Conservation (phyloP, 441 rosid species). For the Arabidopsis lyrata region DNA sequence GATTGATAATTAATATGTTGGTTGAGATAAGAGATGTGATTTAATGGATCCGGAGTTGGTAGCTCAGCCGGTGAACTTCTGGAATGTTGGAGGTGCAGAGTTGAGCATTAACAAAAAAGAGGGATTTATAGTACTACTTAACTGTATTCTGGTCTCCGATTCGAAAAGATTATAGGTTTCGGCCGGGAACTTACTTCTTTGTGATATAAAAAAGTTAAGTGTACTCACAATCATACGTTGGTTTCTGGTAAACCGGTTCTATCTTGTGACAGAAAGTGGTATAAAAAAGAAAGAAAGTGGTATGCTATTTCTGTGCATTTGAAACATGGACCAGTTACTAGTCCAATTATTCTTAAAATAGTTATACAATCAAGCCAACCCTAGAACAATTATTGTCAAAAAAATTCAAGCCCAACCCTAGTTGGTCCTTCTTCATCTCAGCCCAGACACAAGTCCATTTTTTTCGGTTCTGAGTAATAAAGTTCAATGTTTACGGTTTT, state of each 20-base stretch:
- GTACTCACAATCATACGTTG: background rate
- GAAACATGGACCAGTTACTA: background rate
- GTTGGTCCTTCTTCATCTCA: background rate
- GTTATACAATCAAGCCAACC: background rate
- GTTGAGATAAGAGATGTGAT: background rate
- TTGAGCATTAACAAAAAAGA: too few species aligned
- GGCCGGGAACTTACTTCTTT: too few species aligned
- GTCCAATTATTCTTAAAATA: background rate
- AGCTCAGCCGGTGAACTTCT: background rate
- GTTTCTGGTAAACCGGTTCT: background rate
- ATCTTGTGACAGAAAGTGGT: background rate
- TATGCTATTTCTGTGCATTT: background rate
- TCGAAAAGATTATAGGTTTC: background rate
- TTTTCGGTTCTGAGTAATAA: background rate
- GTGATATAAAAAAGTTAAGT: background rate
- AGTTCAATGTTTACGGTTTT: too few species aligned
- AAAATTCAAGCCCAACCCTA: background rate
- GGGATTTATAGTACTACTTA: too few species aligned
- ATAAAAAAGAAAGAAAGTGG: background rate
- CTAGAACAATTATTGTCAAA: background rate
- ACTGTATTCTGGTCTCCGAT: background rate
- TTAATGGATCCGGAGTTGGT: background rate
- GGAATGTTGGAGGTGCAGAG: background rate
- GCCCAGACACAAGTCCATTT: background rate
- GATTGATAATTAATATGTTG: background rate